Conservation (phyloP, 2,329 filamentous ascomycete species). For the Pseudogymnoascus sp. region DNA sequence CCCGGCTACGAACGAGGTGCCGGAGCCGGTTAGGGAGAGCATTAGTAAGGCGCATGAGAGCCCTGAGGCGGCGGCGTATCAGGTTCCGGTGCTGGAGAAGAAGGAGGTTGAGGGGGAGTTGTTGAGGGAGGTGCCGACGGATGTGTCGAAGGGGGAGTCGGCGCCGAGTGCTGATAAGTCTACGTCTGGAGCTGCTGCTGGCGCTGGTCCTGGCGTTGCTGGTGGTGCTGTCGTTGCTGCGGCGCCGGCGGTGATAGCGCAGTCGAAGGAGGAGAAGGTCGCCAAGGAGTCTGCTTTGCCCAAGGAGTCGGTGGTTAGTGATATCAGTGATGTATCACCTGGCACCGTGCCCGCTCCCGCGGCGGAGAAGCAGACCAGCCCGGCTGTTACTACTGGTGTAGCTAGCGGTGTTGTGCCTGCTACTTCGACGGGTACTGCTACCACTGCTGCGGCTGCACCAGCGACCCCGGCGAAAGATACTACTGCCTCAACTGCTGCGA, state of each 20-base stretch:
- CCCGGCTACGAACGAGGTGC: conserved; percentile 43
- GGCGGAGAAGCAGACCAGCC: conserved; percentile 15
- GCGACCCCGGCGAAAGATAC: conserved; percentile 19
- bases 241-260: conserved; percentile 43
- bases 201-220: not conserved
- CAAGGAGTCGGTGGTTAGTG: conserved; percentile 12
- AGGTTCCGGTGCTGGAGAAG: conserved; percentile 67
- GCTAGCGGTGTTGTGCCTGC: not conserved
- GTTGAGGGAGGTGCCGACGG: conserved; percentile 52
- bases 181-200: too few relatives aligned
- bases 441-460: conserved; percentile 16
- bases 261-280: conserved; percentile 38
- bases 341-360: conserved; percentile 25
- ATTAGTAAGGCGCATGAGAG: conserved; percentile 50
- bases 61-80: conserved; percentile 65
- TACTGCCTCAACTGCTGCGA: conserved; percentile 1
- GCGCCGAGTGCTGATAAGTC: conserved; percentile 20
- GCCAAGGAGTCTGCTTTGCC: conserved; percentile 7
- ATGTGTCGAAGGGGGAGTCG: conserved; percentile 25
- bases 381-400: conserved; percentile 24
- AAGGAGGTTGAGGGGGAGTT: conserved; percentile 67
- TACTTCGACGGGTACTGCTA: conserved; percentile 14
- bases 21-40: conserved; percentile 50
- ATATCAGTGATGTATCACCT: conserved; percentile 25
- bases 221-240: conserved; percentile 2